Evolutionary conservation across 2,329 filamentous ascomycete species (phyloP).

Genomic region (Fusarium kyushuense): DNA sequence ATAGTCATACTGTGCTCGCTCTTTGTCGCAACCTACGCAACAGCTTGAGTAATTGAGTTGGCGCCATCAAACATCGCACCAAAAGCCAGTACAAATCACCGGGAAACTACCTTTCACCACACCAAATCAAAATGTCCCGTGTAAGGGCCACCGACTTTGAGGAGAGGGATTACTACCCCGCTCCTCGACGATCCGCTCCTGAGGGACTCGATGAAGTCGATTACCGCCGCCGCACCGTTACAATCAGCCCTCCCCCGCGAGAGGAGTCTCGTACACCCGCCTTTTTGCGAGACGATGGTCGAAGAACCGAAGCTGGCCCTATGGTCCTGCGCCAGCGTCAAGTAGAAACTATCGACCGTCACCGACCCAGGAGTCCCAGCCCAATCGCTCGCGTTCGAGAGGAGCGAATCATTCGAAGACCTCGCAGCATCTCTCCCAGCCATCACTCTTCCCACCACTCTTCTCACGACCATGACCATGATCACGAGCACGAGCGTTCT

Average conservation of each 20-base stretch:
- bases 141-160: slow-evolving; percentile 57
- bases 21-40: slow-evolving; percentile 15
- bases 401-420: slow-evolving; percentile 58
- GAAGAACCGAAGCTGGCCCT: slow-evolving; percentile 62
- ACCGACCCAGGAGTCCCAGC: slow-evolving; percentile 59
- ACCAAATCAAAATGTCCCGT: slow-evolving; percentile 45
- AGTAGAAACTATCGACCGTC: slow-evolving; percentile 66
- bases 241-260: slow-evolving; percentile 58
- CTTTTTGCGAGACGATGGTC: slow-evolving; percentile 64
- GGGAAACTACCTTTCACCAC: slow-evolving; percentile 15
- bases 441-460: slow-evolving; percentile 40
- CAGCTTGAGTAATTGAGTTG: slow-evolving; percentile 34
- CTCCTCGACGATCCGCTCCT: slow-evolving; percentile 53
- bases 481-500: slow-evolving; percentile 56
- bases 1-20: slow-evolving; percentile 23
- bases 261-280: slow-evolving; percentile 62
- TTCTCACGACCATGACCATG: slow-evolving; percentile 48
- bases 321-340: slow-evolving; percentile 68
- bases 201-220: slow-evolving; percentile 55
- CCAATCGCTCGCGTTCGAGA: slow-evolving; percentile 57
- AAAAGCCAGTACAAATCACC: slow-evolving; percentile 10
- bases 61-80: slow-evolving; percentile 17
- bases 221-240: slow-evolving; percentile 49
- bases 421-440: slow-evolving; percentile 58
- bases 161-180: slow-evolving; percentile 59